Conservation (phyloP, 495 filamentous ascomycete species). For the Aspergillus bridgeri region DNA sequence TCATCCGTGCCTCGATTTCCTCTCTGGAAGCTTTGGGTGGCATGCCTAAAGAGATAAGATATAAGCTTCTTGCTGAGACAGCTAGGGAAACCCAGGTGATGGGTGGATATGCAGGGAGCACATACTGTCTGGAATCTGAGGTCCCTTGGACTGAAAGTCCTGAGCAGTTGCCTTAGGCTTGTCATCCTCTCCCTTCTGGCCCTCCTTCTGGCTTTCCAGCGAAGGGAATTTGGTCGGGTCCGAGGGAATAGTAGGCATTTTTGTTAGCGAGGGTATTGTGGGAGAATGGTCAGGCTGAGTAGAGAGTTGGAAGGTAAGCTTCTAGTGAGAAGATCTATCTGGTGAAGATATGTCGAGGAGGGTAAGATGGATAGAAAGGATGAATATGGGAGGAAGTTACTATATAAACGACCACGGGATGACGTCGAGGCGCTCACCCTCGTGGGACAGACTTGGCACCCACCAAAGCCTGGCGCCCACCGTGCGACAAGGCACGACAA, state of each 20-base stretch:
- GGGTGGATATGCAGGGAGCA: neutral
- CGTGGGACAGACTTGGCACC: neutral
- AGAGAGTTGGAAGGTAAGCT: neutral
- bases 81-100: neutral
- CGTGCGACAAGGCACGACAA: neutral
- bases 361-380: neutral
- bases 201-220: conserved; percentile 21
- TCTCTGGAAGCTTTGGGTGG: conserved; percentile 60
- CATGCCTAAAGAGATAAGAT: conserved; percentile 38
- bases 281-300: neutral
- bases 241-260: conserved; percentile 37
- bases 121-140: conserved; percentile 44
- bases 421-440: neutral
- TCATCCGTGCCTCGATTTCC: conserved; percentile 60
- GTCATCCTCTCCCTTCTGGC: conserved; percentile 20
- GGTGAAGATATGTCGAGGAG: neutral
- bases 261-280: conserved; percentile 1
- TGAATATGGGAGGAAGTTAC: neutral
- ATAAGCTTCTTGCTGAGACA: neutral
- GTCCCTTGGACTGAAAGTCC: conserved; percentile 44
- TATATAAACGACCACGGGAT: conserved; percentile 1
- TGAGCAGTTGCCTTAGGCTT: conserved; percentile 31
- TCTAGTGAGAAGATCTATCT: neutral
- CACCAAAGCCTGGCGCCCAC: neutral
- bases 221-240: conserved; percentile 25